Evolutionary conservation across 208 protist genomes (phyloP), one percentile per base, ranked within the genome.

Genomic region (Trypanosoma theileri): DNA sequence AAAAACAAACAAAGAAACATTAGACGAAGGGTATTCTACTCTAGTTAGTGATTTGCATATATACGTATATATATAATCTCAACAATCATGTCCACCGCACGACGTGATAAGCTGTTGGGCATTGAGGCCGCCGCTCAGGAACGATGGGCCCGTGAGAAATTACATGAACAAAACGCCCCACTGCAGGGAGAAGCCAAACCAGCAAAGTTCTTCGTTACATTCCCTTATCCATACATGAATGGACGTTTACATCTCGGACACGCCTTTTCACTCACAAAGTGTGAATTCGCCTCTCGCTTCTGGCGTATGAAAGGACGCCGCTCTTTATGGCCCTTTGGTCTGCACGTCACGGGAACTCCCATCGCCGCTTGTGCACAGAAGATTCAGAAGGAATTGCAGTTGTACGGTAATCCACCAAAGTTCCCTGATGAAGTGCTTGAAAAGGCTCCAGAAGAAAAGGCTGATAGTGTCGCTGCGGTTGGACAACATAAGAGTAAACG

Each of bases 211-310:
- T 86, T 99, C 55, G 91, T 96, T 52, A 99, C 98, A 14, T 99
- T 99, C 71, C 99, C 99, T n/a, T 99, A 99, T 74, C 98, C 99
- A n/a, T 99, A 99, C 95, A 99, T 99, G 98, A 99, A 99, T 79
- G 98, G 98, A 53, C 84, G 81, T 48, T 93, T 99, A 1, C 99
- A 99, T 78, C 85, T 99, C 28, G 99, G 99, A 6, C 99, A 99
- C 79, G 89, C 91, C 21, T 99, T 99, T 85, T 98, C 98, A 21
- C 63, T 99, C 19, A 98, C 98, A 52, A 99, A 99, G 86, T 78
- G 95, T 28, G 99, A 99, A 83, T 99, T 99, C 75, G 90, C 96
- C 28, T 97, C 92, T 26, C 90, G 98, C 65, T 99, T 97, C 73
- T 86, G 99, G 84, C 95, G 96, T 51, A 89, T 99, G 81, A 93